Evolutionary conservation across 306 rosid species (phyloP).

Genomic region (Vigna mungo): DNA sequence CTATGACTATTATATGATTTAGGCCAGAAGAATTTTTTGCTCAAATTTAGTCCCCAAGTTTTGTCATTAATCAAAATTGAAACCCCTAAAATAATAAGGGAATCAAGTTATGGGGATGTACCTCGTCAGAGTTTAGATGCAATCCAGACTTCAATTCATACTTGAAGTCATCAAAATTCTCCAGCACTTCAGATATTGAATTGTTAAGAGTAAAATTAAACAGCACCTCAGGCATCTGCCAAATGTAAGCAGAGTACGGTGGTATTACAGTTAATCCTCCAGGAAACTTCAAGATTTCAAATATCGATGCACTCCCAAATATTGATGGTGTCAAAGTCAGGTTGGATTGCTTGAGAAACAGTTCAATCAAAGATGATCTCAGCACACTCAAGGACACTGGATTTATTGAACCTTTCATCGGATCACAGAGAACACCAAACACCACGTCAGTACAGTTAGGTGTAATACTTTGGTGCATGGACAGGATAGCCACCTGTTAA

Average conservation of each 20-base stretch:
- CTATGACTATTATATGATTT: not conserved
- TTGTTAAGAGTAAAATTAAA: conserved; percentile 84
- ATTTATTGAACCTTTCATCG: conserved; percentile 65
- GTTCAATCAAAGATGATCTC: conserved; percentile 70
- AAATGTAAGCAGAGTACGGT: conserved; percentile 60
- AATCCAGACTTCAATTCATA: conserved; percentile 70
- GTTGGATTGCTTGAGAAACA: conserved; percentile 75
- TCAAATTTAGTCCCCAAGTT: not conserved
- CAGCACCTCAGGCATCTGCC: conserved; percentile 75
- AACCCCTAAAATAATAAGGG: conserved; percentile 32
- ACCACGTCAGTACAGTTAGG: conserved; percentile 72
- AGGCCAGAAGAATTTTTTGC: not conserved
- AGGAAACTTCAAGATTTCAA: conserved; percentile 81
- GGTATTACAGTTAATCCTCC: conserved; percentile 87
- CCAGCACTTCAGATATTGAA: conserved; percentile 71
- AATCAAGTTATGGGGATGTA: conserved; percentile 44
- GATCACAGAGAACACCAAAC: conserved; percentile 82
- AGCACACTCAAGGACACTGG: conserved; percentile 77
- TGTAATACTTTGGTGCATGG: conserved; percentile 67
- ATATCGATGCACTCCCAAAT: conserved; percentile 70
- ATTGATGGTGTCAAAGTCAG: conserved; percentile 73
- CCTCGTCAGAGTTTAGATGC: conserved; percentile 77
- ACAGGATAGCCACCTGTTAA: conserved; percentile 79
- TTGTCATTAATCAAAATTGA: conserved; percentile 2
- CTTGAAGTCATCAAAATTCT: conserved; percentile 64